Conservation (phyloP, 805 yeast species). For the Diddensiella transvaalensis region DNA sequence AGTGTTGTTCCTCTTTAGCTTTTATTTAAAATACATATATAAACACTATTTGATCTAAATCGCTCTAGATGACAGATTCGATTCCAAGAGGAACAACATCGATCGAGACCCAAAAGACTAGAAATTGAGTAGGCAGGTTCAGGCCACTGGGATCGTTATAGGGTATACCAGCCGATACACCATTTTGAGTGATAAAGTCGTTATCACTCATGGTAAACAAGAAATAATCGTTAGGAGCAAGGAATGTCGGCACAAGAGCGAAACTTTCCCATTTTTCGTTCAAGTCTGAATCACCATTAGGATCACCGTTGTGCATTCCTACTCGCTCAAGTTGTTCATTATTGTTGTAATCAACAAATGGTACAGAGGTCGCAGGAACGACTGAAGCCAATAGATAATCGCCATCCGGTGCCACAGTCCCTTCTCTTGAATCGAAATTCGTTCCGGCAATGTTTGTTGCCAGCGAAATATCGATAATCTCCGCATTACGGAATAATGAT, state of each 20-base stretch:
- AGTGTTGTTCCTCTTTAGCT: too few species aligned
- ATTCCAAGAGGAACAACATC: not conserved
- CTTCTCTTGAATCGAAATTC: constrained; percentile 9
- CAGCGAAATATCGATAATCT: constrained; percentile 11
- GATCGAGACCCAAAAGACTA: constrained; percentile 20
- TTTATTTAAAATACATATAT: too few species aligned
- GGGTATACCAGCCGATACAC: constrained; percentile 12
- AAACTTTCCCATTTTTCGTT: constrained; percentile 21
- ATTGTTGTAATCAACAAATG: constrained; percentile 15
- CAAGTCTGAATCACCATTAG: constrained; percentile 15
- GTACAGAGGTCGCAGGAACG: constrained; percentile 10
- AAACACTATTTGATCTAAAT: not conserved
- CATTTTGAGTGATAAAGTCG: constrained; percentile 21
- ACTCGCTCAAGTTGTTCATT: constrained; percentile 13
- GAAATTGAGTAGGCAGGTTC: constrained; percentile 18
- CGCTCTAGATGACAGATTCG: not conserved
- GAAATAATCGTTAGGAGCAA: constrained; percentile 17
- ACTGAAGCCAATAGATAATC: constrained; percentile 10
- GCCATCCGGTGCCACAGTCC: constrained; percentile 21
- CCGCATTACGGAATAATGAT: constrained; percentile 16
- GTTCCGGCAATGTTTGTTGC: constrained; percentile 18
- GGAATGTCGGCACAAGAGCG: constrained; percentile 15
- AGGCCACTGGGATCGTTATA: constrained; percentile 15
- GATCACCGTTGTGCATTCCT: constrained; percentile 18
- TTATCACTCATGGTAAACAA: constrained; percentile 19